Evolutionary conservation across 2,329 filamentous ascomycete species (phyloP), one percentile per base, ranked within the genome.

Genomic region (Neofusicoccum ribis): DNA sequence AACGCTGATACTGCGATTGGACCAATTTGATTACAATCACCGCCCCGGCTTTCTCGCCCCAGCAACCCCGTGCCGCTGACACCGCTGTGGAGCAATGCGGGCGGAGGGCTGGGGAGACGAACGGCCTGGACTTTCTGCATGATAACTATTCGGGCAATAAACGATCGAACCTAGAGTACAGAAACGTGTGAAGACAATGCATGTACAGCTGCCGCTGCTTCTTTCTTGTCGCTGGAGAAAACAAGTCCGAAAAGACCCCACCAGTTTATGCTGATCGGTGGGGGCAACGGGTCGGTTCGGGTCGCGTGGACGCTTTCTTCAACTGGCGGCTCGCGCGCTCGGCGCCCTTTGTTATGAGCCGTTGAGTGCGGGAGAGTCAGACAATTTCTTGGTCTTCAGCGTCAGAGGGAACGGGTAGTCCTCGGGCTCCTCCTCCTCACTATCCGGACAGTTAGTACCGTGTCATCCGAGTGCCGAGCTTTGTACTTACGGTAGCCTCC

Each of bases 381-480:
- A 70, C 43, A 71, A 68, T 70, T 74, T 77, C 78, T 82, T 83
- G 49, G 76, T 76, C 77, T 81, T 82, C 66, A 92, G 82, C 3
- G 88, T 91, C 59, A 91, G 83, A 44, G 89, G 89, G 80, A 90
- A 91, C 41, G 86, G 85, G 73, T 89, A 89, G 70, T 91, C 89
- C 72, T 91, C 94, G 0, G 90, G 88, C 71, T 98, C 95, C 82
- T 98, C 95, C 77, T 97, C 93, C 78, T 95, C 92, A 80, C 92
- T 96, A 72, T 67, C 69, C 20, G 44, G 20, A 43, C 61, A 50
- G 72, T 81, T 72, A 80, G 78, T 54, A 17, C 15, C 12, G 50
- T 49, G 9, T 15, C 15, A 11, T 46, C 36, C 36, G 1, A 67
- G 62, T 62, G 49, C 39, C 41, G 39, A 36, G 41, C 37, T 64